Base-by-base conservation (phyloP, 2,329 filamentous ascomycete species). In the Colletotrichum nymphaeae region DNA sequence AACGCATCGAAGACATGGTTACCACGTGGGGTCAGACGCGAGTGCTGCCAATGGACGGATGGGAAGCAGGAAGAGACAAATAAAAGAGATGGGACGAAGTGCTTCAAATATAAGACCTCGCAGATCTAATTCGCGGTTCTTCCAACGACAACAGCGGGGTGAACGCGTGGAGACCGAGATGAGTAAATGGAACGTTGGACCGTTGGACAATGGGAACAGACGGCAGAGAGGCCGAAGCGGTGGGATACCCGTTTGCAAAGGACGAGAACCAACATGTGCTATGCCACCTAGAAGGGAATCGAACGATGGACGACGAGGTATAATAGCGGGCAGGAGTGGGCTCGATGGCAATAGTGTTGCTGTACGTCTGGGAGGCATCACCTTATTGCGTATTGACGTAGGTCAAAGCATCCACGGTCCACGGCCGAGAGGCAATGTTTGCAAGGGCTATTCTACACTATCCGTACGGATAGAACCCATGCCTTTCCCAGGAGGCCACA, bases 1-100 rank as follows among this genome's bases (percentile, higher is more conserved):
- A 65, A n/a, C 71, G 71, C 42, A 24, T 73, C 22, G 56, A 72
- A 67, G 56, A 56, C 71, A 73, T 73, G 71, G 28, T 67, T 72
- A 28, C 67, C 71, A 67, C 67, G 55, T 67, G 71, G 35, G 11
- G 22, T 66, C 71, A 55, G 57, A 73, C 62, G 16, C 62, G 46
- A 60, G 49, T 32, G 32, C 60, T 59, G 37, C 67, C 62, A 52
- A 42, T 49, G 57, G 68, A 58, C 56, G 53, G 53, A 72, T 66
- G 14, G 67, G 32, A 28, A 14, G 42, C 19, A 49, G 35, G 19
- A n/a, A 11, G 24, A n/a, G 37, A 46, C 37, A 56, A 62, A 62
- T 28, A 67, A 8, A n/a, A 7, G 5, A 62, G 56, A n/a, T 19
- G 71, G 66, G 49, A 71, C 52, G 67, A 63, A 49, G 56, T n/a